Evolutionary conservation across 192 early-diverging fungal species (phyloP).

Genomic region (Backusella tuberculispora): DNA sequence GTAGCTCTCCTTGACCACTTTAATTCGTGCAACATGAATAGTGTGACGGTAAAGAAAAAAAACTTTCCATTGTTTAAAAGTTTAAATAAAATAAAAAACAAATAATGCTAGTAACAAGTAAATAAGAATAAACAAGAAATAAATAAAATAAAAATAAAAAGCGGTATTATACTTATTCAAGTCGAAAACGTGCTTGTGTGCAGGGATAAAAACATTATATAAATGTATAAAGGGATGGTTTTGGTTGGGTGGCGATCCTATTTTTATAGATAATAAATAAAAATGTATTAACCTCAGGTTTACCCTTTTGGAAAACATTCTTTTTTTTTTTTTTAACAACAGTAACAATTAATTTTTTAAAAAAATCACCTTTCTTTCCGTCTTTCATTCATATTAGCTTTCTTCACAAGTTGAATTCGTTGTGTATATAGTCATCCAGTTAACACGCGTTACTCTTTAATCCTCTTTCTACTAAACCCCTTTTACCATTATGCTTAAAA

Average conservation of each 20-base stretch:
- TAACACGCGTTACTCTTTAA: background rate
- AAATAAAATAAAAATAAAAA: background rate
- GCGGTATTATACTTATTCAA: background rate
- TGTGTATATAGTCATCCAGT: constrained; percentile 4
- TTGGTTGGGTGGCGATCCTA: constrained; percentile 2
- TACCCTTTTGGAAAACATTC: background rate
- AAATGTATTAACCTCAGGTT: constrained; percentile 4
- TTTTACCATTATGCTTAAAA: constrained; percentile 4
- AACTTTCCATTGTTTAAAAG: constrained; percentile 1
- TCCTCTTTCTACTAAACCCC: background rate
- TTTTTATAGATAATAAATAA: constrained; percentile 11
- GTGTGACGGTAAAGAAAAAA: background rate
- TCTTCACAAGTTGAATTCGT: constrained; percentile 4
- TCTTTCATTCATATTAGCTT: constrained; percentile 8
- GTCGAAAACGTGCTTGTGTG: background rate
- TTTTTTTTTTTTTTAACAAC: constrained; percentile 6
- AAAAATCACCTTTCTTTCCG: constrained; percentile 9
- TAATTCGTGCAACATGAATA: constrained; percentile 6
- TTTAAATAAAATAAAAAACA: background rate
- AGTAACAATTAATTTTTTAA: background rate
- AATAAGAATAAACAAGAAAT: background rate
- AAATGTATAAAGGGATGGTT: background rate
- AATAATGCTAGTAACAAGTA: background rate
- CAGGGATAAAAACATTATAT: background rate
- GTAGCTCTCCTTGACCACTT: constrained; percentile 13